Conservation (phyloP, 257 asterid genomes). For the Knoxia roxburghii region DNA sequence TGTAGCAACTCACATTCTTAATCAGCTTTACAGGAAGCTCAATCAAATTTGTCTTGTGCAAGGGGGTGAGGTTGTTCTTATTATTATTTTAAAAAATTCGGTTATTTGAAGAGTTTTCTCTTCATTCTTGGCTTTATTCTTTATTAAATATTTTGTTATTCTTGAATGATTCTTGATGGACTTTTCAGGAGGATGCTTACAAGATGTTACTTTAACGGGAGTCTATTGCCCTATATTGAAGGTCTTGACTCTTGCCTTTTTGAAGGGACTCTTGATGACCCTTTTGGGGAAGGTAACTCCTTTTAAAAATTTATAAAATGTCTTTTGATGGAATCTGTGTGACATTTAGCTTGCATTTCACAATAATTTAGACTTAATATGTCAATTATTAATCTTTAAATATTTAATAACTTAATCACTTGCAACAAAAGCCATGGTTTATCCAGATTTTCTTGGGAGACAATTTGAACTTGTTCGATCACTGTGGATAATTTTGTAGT, state of each 20-base stretch:
- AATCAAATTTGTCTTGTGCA: conserved; percentile 86
- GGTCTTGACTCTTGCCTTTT: conserved; percentile 95
- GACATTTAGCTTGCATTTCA: neutral
- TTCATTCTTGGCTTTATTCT: conserved; percentile 12
- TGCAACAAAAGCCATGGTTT: neutral
- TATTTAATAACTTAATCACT: neutral
- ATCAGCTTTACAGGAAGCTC: conserved; percentile 76
- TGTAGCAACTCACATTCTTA: conserved; percentile 56
- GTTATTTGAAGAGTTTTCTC: conserved; percentile 8
- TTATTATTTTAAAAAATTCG: no score
- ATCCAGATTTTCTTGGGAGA: neutral
- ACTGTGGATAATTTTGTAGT: neutral
- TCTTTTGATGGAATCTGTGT: conserved; percentile 9
- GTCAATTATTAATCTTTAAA: neutral
- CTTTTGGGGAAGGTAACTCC: conserved; percentile 78
- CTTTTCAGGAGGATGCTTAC: conserved; percentile 82
- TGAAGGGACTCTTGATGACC: conserved; percentile 93
- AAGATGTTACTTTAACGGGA: conserved; percentile 73
- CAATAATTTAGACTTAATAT: neutral
- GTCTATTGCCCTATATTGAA: conserved; percentile 82
- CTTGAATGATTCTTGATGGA: conserved; percentile 16
- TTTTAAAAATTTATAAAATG: conserved; percentile 10
- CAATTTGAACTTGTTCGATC: neutral
- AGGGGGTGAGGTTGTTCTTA: conserved; percentile 85
- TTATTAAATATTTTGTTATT: no score